A percentile compares a stretch with the other conserved stretches of the same genome.
Evolutionary conservation across 2,329 filamentous ascomycete species (phyloP).

Genomic region (Pseudogymnoascus destructans): DNA sequence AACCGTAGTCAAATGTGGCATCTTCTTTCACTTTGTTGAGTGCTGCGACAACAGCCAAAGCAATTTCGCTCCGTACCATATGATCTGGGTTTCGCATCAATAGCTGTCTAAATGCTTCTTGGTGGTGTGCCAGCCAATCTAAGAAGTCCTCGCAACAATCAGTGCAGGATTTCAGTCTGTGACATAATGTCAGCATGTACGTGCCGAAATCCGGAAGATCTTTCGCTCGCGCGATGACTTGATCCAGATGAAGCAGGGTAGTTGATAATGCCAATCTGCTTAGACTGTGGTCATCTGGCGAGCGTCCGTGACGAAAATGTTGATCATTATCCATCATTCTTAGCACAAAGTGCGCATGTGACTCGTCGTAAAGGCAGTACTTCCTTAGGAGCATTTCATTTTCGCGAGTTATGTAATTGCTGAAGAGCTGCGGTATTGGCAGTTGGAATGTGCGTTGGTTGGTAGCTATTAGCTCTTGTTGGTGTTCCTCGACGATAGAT

Average conservation of each 20-base stretch:
- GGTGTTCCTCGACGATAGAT: slow-evolving; percentile 45
- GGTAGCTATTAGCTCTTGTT: slow-evolving; percentile 32
- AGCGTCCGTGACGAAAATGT: slow-evolving; percentile 30
- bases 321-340: slow-evolving; percentile 46
- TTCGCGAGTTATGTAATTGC: slow-evolving; percentile 51
- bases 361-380: slow-evolving; percentile 66
- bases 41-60: slow-evolving; percentile 38
- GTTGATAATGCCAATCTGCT: slow-evolving; percentile 41
- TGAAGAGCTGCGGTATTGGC: slow-evolving; percentile 32
- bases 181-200: slow-evolving; percentile 39
- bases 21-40: slow-evolving; percentile 39
- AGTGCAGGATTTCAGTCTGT: slow-evolving; percentile 36
- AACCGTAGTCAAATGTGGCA: slow-evolving; percentile 36
- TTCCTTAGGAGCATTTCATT: slow-evolving; percentile 63
- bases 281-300: slow-evolving; percentile 26
- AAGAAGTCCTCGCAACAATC: slow-evolving; percentile 46
- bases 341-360: slow-evolving; percentile 54
- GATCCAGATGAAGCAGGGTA: slow-evolving; percentile 55
- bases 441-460: slow-evolving; percentile 33
- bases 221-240: slow-evolving; percentile 59
- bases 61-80: slow-evolving; percentile 40
- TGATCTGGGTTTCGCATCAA: slow-evolving; percentile 47
- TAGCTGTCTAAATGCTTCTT: slow-evolving; percentile 48
- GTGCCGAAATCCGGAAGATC: slow-evolving; percentile 49
- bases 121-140: slow-evolving; percentile 44